Percentiles rank a stretch among this genome's conserved stretches.
Conservation (phyloP, 345 rosid species). For the Camelina neglecta region DNA sequence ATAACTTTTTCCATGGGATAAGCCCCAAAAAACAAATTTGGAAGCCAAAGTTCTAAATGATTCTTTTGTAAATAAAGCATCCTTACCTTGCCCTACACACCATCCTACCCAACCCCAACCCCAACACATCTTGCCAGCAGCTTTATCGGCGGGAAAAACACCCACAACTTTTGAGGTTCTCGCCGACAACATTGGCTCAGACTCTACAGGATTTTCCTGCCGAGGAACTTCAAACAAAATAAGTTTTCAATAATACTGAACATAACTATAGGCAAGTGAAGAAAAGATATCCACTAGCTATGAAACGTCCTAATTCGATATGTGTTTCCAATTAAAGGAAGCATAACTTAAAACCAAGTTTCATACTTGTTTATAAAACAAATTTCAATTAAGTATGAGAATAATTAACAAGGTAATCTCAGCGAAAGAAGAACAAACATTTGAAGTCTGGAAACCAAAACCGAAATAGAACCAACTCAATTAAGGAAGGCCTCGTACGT, state of each 20-base stretch:
- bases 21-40: slow-evolving; percentile 8
- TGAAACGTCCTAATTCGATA: background rate
- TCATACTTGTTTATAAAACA: background rate
- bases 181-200: slow-evolving; percentile 45
- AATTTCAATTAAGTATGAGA: background rate
- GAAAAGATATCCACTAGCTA: slow-evolving; percentile 11
- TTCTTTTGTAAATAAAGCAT: slow-evolving; percentile 12
- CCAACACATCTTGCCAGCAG: slow-evolving; percentile 45
- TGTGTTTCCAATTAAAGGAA: background rate
- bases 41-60: slow-evolving; percentile 22
- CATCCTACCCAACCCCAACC: slow-evolving; percentile 52
- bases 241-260: slow-evolving; percentile 9
- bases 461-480: background rate
- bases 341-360: background rate
- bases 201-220: slow-evolving; percentile 43
- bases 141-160: slow-evolving; percentile 40
- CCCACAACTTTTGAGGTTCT: slow-evolving; percentile 40
- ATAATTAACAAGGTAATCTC: background rate
- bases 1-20: slow-evolving; percentile 23
- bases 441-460: background rate
- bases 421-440: background rate
- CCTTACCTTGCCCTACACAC: slow-evolving; percentile 52
- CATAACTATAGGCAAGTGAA: background rate
- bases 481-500: background rate
- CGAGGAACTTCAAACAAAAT: slow-evolving; percentile 41